Percentiles rank a stretch among this genome's conserved stretches.
Conservation (phyloP, 768 basidiomycete genomes). For the Naganishia friedmannii region DNA sequence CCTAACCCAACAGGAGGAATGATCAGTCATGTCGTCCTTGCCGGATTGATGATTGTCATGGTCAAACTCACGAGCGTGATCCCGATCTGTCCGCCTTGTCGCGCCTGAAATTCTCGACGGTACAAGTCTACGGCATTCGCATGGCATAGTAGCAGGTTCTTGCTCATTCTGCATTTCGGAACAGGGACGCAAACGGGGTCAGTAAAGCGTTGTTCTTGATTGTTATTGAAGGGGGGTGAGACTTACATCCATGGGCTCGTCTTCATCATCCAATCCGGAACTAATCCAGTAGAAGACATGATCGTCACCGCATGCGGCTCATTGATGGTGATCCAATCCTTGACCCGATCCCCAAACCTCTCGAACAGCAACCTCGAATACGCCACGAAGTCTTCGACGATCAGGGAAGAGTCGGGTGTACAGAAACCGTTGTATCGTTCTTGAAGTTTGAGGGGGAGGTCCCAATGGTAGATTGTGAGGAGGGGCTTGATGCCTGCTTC, state of each 20-base stretch:
- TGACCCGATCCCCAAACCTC: conserved; percentile 42
- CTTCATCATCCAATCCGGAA: background rate
- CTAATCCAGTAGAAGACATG: conserved; percentile 14
- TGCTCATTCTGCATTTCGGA: background rate
- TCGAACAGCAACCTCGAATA: conserved; percentile 39
- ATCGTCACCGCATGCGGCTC: conserved; percentile 32
- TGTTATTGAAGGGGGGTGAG: no score
- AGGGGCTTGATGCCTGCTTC: conserved; percentile 37
- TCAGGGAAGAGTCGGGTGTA: conserved; percentile 11
- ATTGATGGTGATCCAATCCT: conserved; percentile 47
- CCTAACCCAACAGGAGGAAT: conserved; percentile 45
- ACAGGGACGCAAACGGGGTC: background rate
- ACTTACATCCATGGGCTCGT: conserved; percentile 24
- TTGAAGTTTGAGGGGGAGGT: conserved; percentile 38
- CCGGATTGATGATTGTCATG: background rate
- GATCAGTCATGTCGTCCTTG: background rate
- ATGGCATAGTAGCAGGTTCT: conserved; percentile 66
- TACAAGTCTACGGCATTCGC: conserved; percentile 67
- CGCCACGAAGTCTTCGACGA: conserved; percentile 37
- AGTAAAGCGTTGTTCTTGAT: background rate
- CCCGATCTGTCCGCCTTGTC: conserved; percentile 66
- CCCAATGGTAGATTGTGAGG: conserved; percentile 46
- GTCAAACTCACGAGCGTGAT: conserved; percentile 58
- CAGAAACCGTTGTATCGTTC: conserved; percentile 37
- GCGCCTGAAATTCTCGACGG: conserved; percentile 64